Base-by-base conservation (phyloP, 139 green algal genomes). In the Picochlorum sp. region DNA sequence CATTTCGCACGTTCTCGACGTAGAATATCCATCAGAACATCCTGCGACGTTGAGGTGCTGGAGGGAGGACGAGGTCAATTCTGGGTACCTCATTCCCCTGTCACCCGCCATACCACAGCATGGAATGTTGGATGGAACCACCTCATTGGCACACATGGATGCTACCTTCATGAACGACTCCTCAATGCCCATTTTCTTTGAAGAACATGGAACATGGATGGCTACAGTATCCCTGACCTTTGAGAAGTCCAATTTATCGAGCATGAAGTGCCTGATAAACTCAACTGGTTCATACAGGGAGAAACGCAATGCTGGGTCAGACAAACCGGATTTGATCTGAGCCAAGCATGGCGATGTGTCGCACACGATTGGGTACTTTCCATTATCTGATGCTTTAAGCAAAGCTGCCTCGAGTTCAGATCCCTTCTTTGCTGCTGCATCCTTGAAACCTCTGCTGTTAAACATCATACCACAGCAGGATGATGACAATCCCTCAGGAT, bases 21-120 rank as follows among this genome's bases (percentile, higher is more conserved):
- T 96, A 59, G 82, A 92, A 88, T 97, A 97, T 45, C 92, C 90
- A 71, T 97, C 90, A 9, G 54, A 87, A 86, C 82, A 90, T 51
- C 79, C 75, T 31, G 66, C 20, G 14, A 58, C 23, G 10, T 60
- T 34, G 4, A 66, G 23, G 26, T 72, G 66, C 70, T 85, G 75
- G 71, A 98, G 68, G 2, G 82, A 82, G 38, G 70, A 64, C 13
- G 57, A 88, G 0, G 88, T 96, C 20, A 98, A 85, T 86, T 98
- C 90, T 3, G 89, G 86, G 75, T 88, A 97, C 37, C 92, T 83
- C 90, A 98, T 92, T 63, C 90, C 90, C 23, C 90, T 74, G 78
- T 98, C 92, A 14, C 92, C 92, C 2, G 92, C 92, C 90, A 97
- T 97, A 68, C 92, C 90, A 77, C 90, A 97, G 86, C 92, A 98